Percentiles rank a stretch among this genome's conserved stretches.
Evolutionary conservation across 768 basidiomycete genomes (phyloP).

Genomic region (Vararia minispora): DNA sequence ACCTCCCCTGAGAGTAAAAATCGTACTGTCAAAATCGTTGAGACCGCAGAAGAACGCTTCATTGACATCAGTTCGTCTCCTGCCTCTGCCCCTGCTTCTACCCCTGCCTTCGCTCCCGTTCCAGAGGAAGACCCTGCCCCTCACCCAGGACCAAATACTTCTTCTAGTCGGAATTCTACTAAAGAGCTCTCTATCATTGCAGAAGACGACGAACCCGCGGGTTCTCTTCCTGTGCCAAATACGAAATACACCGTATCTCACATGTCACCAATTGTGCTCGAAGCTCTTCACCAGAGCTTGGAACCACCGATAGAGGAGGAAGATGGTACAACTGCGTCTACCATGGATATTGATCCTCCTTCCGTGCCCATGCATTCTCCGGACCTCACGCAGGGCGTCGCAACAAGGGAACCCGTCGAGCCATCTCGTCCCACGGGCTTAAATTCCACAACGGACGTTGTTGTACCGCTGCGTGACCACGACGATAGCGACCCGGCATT

Average conservation of each 20-base stretch:
- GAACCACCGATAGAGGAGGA: no score
- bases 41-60: conserved; percentile 1
- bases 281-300: background rate
- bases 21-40: no score
- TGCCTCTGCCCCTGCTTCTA: background rate
- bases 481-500: conserved; percentile 16
- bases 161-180: conserved; percentile 9
- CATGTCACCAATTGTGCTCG: background rate
- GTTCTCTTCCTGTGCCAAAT: no score
- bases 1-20: no score
- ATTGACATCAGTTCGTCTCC: conserved; percentile 2
- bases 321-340: no score
- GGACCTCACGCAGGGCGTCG: conserved; percentile 16
- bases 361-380: no score
- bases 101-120: background rate
- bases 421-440: background rate
- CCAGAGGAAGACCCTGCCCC: background rate
- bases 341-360: no score
- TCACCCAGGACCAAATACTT: background rate
- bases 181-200: conserved; percentile 58
- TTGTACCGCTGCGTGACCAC: conserved; percentile 26
- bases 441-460: conserved; percentile 18
- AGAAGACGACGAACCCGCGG: conserved; percentile 67
- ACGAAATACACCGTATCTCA: no score
- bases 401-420: conserved; percentile 15